Conservation (phyloP, 2,329 filamentous ascomycete species). For the Magnaporthiopsis rhizophila region DNA sequence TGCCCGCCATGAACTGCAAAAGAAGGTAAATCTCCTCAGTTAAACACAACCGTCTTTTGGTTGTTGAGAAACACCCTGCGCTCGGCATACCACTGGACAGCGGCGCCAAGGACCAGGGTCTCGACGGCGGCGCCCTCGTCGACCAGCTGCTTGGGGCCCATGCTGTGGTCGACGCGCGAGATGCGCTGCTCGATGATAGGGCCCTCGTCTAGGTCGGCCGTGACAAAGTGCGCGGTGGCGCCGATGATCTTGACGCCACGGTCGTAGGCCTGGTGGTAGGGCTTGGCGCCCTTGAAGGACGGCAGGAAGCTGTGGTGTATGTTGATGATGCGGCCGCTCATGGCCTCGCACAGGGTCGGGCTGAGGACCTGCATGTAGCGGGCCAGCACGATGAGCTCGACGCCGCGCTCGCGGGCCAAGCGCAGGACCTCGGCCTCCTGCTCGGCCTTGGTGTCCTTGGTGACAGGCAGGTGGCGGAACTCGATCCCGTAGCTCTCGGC, state of each 20-base stretch:
- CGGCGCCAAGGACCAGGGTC: slow-evolving; percentile 72
- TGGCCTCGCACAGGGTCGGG: slow-evolving; percentile 63
- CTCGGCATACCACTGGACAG: slow-evolving; percentile 80
- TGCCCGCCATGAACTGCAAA: neutral
- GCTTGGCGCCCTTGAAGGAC: slow-evolving; percentile 80
- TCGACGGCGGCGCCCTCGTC: slow-evolving; percentile 79
- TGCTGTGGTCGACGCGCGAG: slow-evolving; percentile 65
- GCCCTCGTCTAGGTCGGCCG: slow-evolving; percentile 75
- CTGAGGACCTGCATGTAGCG: slow-evolving; percentile 85
- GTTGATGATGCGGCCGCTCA: slow-evolving; percentile 85
- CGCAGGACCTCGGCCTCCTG: slow-evolving; percentile 67
- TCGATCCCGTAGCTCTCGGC: slow-evolving; percentile 67
- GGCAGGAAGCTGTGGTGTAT: slow-evolving; percentile 86
- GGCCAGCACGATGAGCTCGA: slow-evolving; percentile 74
- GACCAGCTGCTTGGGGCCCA: slow-evolving; percentile 68
- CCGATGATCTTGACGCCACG: slow-evolving; percentile 84
- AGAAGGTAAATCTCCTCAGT: slow-evolving; percentile 18
- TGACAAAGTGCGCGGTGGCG: slow-evolving; percentile 80
- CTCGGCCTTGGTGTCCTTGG: slow-evolving; percentile 64
- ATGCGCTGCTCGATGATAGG: slow-evolving; percentile 85
- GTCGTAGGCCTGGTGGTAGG: slow-evolving; percentile 82
- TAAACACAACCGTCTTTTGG: slow-evolving; percentile 72
- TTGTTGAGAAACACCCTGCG: slow-evolving; percentile 70
- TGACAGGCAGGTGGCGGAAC: slow-evolving; percentile 76
- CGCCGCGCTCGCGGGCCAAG: slow-evolving; percentile 57